A percentile compares a stretch with the other conserved stretches of the same genome.
These are phyloP conservation scores for Eudorina sp. DNA, from an alignment of 139 green algal genomes.

Conservation along the genomic window DNA sequence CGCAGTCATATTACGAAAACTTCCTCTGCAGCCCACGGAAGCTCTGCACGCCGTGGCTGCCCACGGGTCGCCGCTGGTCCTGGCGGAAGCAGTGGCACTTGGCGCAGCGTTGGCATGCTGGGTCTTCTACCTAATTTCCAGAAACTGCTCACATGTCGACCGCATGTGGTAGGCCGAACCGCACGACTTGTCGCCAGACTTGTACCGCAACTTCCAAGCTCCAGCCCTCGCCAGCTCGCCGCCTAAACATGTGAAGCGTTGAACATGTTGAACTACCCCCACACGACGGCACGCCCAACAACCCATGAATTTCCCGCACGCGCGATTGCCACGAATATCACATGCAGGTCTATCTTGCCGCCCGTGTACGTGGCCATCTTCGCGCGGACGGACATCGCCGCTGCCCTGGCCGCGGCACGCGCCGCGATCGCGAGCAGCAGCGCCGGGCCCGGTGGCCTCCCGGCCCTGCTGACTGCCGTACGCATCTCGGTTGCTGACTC, in stretches of 20 bases:
- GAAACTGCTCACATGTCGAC: conserved; percentile 29
- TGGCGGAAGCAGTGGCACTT: not conserved
- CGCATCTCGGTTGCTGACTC: not conserved
- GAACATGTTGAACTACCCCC: too few relatives aligned
- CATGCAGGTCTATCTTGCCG: conserved; percentile 41
- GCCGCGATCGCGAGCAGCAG: not conserved
- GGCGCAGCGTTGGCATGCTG: not conserved
- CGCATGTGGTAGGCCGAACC: conserved; percentile 36
- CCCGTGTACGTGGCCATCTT: conserved; percentile 38
- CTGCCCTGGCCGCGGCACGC: not conserved
- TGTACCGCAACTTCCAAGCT: too few relatives aligned
- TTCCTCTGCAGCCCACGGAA: not conserved
- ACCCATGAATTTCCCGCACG: too few relatives aligned
- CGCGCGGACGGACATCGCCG: conserved; percentile 1
- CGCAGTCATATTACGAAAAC: not conserved
- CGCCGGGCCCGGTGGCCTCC: not conserved
- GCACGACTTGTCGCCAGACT: too few relatives aligned
- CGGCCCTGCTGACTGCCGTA: not conserved
- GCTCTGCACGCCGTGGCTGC: not conserved
- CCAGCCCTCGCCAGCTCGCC: too few relatives aligned
- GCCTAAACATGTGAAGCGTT: too few relatives aligned
- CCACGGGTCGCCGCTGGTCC: not conserved
- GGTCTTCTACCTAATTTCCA: not conserved
- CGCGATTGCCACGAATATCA: too few relatives aligned
- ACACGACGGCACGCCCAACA: too few relatives aligned